Evolutionary conservation across 305 asterid genomes (phyloP).

Genomic region (Fraxinus nigra): DNA sequence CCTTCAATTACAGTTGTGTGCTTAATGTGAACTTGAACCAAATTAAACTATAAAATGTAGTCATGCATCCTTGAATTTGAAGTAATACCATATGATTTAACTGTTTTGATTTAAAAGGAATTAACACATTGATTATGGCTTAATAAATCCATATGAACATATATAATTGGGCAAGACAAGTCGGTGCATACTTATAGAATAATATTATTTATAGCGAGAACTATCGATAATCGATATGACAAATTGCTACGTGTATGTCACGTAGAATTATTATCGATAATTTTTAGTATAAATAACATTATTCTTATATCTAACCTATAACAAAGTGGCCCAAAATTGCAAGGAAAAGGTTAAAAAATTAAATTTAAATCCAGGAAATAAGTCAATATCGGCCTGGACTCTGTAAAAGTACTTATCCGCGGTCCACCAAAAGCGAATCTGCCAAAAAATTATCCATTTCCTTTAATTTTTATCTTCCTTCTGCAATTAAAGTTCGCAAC

Average conservation of each 20-base stretch:
- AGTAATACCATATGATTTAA: neutral
- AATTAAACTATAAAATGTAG: neutral
- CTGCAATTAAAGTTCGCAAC: slow-evolving; percentile 20
- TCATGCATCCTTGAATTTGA: neutral
- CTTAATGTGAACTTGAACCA: neutral
- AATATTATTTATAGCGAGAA: too few relatives aligned
- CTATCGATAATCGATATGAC: too few relatives aligned
- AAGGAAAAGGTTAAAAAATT: neutral
- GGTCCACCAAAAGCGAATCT: slow-evolving; percentile 21
- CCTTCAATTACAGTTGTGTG: neutral
- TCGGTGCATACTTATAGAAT: too few relatives aligned
- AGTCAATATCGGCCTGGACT: slow-evolving; percentile 4
- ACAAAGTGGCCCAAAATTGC: neutral
- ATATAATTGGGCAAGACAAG: too few relatives aligned
- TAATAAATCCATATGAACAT: too few relatives aligned
- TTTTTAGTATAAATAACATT: too few relatives aligned
- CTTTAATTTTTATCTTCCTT: neutral
- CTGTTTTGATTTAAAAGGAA: too few relatives aligned
- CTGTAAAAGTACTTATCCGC: slow-evolving; percentile 28
- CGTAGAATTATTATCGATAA: too few relatives aligned
- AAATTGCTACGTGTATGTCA: too few relatives aligned
- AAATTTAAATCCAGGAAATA: neutral
- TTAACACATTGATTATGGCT: too few relatives aligned
- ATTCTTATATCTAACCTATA: neutral
- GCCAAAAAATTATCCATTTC: neutral